Percentiles rank a stretch among this genome's conserved stretches.
Evolutionary conservation across 352 stramenopile species (phyloP).

Genomic region (Phytophthora capsici): DNA sequence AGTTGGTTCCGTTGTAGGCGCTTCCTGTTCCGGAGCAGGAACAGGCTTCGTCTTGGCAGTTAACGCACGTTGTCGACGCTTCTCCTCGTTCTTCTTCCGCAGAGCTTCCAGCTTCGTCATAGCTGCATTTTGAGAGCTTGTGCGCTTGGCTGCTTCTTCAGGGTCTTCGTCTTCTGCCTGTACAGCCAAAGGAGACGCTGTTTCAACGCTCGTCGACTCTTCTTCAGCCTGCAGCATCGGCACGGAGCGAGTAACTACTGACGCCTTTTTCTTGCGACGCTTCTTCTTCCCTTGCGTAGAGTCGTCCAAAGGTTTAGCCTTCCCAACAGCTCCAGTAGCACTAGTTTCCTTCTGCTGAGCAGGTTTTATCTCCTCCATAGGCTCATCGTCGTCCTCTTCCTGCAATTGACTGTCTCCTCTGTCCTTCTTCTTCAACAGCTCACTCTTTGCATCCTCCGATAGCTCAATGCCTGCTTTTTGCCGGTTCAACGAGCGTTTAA

Average conservation of each 20-base stretch:
- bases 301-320: background rate
- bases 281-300: constrained; percentile 30
- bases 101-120: constrained; percentile 74
- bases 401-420: constrained; percentile 21
- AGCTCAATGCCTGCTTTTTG: constrained; percentile 78
- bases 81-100: constrained; percentile 83
- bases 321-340: constrained; percentile 1
- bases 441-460: constrained; percentile 48
- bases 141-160: constrained; percentile 22
- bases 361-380: constrained; percentile 24
- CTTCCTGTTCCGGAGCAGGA: constrained; percentile 19
- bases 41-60: constrained; percentile 10
- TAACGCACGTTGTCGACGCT: constrained; percentile 53
- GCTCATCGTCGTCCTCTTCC: constrained; percentile 20
- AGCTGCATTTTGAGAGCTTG: constrained; percentile 68
- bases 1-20: constrained; percentile 28
- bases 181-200: constrained; percentile 4
- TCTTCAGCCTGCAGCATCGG: constrained; percentile 32
- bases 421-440: constrained; percentile 63
- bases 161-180: constrained; percentile 24
- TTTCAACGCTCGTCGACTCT: constrained; percentile 1
- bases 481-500: constrained; percentile 80
- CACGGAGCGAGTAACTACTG: constrained; percentile 28
- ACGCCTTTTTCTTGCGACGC: constrained; percentile 39
- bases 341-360: constrained; percentile 16